Base-by-base conservation (phyloP, 257 asterid species). In the Solanum rostratum region DNA sequence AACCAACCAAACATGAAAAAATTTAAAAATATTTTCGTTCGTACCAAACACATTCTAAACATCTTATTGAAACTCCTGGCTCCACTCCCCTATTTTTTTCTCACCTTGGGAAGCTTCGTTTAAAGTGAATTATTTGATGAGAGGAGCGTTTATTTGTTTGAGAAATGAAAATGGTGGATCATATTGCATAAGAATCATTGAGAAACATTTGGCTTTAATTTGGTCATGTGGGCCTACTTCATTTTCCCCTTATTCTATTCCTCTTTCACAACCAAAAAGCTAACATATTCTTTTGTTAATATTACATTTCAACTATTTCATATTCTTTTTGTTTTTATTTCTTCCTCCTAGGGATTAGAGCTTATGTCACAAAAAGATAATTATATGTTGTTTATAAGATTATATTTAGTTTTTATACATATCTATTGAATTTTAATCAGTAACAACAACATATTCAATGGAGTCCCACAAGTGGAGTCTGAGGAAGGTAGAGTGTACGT, bases 81-180 rank as follows among this genome's bases (percentile, higher is more conserved):
- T 57, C 6, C 6, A 6, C 3, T 14, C 22, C 30, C 66, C 30
- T 7, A 60, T 49, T 45, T 49, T 49, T 18, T 7, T 74, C 3
- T 74, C 43, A 27, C 10, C 49, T 76, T 76, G 63, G 62, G 82
- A 49, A 76, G 11, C 45, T 76, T 76, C 82, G 46, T 27, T 49
- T 76, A 76, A 76, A 76, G 62, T 76, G 63, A 76, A 49, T 27
- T 45, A 24, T 74, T 74, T 74, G 63, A 16, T 62, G 3, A 49
- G 3, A 27, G 27, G 82, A 76, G 63, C 63, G 63, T 76, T 76
- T 1, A 27, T 33, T 3, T 2, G 41, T 49, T 46, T 76, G 22
- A 45, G 60, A 76, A 29, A 76, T 76, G 46, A 76, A 76, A 76
- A 76, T 76, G 63, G 82, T 76, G 82, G 63, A 76, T 76, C 81